These are phyloP conservation scores for Calonectria honghensis DNA, from an alignment of 2,329 filamentous ascomycete genomes.

Conservation along the genomic window DNA sequence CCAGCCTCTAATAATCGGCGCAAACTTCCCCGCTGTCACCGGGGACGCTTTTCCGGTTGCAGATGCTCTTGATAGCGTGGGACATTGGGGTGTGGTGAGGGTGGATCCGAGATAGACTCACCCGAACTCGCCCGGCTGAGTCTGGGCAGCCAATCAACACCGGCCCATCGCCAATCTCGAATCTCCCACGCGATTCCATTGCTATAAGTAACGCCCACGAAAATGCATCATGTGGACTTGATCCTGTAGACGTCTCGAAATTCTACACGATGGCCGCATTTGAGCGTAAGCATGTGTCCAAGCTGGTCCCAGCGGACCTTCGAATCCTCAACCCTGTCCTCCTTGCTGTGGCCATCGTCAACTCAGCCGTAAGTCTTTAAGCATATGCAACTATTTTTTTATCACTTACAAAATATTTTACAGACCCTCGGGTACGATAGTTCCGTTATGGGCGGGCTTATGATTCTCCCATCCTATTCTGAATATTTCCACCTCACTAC, in stretches of 20 bases:
- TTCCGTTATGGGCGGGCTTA: constrained; percentile 74
- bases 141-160: constrained; percentile 22
- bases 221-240: neutral
- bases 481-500: constrained; percentile 74
- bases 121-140: constrained; percentile 33
- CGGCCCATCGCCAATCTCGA: constrained; percentile 22
- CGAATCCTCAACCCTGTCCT: constrained; percentile 35
- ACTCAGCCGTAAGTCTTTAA: constrained; percentile 37
- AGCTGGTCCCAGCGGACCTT: constrained; percentile 33
- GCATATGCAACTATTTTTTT: neutral
- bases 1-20: neutral
- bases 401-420: neutral
- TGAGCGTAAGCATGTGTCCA: constrained; percentile 40
- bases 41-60: neutral
- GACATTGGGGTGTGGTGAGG: neutral
- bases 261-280: constrained; percentile 26
- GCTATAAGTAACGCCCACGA: constrained; percentile 23
- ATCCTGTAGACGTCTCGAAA: neutral
- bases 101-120: constrained; percentile 30
- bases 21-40: neutral
- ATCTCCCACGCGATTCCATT: constrained; percentile 8
- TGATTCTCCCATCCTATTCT: constrained; percentile 74
- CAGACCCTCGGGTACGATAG: constrained; percentile 63
- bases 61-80: neutral
- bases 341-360: constrained; percentile 37